Base-by-base conservation (phyloP, 768 basidiomycete genomes). In the Coprinellus aureogranulatus region DNA sequence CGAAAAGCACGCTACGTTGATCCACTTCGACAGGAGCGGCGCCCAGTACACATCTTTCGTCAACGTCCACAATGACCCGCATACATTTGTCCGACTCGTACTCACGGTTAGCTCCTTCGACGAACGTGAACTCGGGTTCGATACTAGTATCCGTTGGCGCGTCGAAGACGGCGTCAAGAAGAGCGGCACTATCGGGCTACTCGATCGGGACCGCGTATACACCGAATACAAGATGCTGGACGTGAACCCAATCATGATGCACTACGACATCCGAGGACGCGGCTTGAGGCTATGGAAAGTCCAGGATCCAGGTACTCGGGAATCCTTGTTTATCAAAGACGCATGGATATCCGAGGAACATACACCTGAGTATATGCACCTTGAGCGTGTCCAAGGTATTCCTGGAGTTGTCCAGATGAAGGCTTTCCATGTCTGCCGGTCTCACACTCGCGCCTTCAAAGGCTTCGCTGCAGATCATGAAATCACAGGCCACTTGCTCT, bases 21-120 rank as follows among this genome's bases (percentile, higher is more conserved):
- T 57, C 26, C 56, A 57, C n/a, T 57, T 42, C 39, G 56, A 57
- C 40, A n/a, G 56, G 2, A 23, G 23, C 40, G 56, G 56, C 3
- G 49, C 39, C n/a, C 39, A 57, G 30, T 23, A 51, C 26, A 26
- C 50, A 1, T 14, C 14, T 9, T 18, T 34, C 27, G 23, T 51
- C 27, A 25, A 57, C 41, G 16, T 57, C 5, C 56, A 57, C 50
- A 12, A 51, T 16, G 39, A 57, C 11, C 16, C 48, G 2, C 16
- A 26, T 12, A 37, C 18, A 9, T 57, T 57, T 22, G 14, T 52
- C 18, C 37, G 56, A 9, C 14, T 52, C 30, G 27, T 57, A 4
- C 40, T 57, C 9, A 34, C 46, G 2, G 48, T 51, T 2, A 34
- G 37, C 10, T 57, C 56, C n/a, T 18, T 18, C 11, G 49, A 57